These are phyloP conservation scores for Trichophyton schoenleinii DNA, from an alignment of 2,329 filamentous ascomycete genomes.

Conservation along the genomic window DNA sequence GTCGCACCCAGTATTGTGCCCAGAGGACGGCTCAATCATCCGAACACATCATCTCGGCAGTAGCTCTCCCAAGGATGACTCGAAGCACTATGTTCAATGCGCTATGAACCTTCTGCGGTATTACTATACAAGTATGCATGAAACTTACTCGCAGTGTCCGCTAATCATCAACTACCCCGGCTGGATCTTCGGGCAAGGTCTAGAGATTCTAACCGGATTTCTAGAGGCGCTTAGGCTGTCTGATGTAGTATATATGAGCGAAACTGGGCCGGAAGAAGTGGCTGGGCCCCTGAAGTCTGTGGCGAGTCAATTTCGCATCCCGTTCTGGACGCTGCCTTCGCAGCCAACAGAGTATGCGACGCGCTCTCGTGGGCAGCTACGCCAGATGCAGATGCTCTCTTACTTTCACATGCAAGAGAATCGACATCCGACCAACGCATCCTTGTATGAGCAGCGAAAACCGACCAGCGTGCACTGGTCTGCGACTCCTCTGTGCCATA, in stretches of 20 bases:
- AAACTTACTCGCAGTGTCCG: conserved; percentile 33
- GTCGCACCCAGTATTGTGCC: conserved; percentile 35
- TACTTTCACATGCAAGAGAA: conserved; percentile 42
- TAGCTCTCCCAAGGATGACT: conserved; percentile 42
- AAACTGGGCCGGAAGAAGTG: conserved; percentile 35
- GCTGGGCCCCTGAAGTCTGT: conserved; percentile 30
- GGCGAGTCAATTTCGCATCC: conserved; percentile 22
- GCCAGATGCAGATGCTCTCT: conserved; percentile 48
- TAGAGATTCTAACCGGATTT: conserved; percentile 38
- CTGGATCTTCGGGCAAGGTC: conserved; percentile 43
- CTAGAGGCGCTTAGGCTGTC: conserved; percentile 36
- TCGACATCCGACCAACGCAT: conserved; percentile 16
- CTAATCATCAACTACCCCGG: conserved; percentile 47
- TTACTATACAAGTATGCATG: conserved; percentile 33
- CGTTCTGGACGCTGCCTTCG: conserved; percentile 36
- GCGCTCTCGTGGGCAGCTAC: conserved; percentile 39
- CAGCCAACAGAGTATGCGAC: conserved; percentile 33
- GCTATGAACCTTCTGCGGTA: conserved; percentile 39
- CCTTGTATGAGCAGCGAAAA: too few relatives aligned
- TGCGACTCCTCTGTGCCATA: conserved; percentile 33
- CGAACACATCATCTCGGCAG: conserved; percentile 44
- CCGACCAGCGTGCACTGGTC: conserved; percentile 32
- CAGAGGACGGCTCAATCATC: conserved; percentile 28
- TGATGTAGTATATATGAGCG: conserved; percentile 43
- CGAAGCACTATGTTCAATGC: conserved; percentile 44